Base-by-base conservation (phyloP, 2,329 filamentous ascomycete genomes). In the Ceratocystis colombiana region DNA sequence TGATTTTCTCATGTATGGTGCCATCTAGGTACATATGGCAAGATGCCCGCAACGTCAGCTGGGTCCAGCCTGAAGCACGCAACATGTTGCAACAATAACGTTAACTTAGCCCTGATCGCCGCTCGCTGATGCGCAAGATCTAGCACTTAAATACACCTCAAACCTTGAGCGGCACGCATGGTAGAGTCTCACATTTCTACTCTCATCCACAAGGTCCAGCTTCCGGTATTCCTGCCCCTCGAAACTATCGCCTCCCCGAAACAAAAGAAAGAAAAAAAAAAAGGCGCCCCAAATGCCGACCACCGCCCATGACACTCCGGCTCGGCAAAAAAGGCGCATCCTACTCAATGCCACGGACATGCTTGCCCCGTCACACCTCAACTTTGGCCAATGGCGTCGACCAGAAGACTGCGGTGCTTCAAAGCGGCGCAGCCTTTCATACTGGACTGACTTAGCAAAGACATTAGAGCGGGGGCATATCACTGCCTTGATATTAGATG, bases 331-430 rank as follows among this genome's bases (percentile, higher is more conserved):
- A 17, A 33, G 65, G 20, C 62, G 12, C 28, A 85, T 86, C 15
- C 71, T 86, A 5, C 75, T 87, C 61, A 87, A 86, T 75, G 84
- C 84, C 2, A 86, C 87, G 69, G 84, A 86, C 68, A 86, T 86
- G 83, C 83, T 79, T 1, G 86, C 84, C 0, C 78, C 86, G 5
- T 84, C 84, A 1, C 85, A 88, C 71, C 72, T 88, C 44, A 84
- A 82, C 0, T 84, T 84, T 0, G 85, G 85, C 0, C 84, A 87
- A 74, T 88, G 85, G 85, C 70, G 84, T 80, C 84, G 87, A 64
- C 84, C 85, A 0, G 76, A 74, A 17, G 84, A 88, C 71, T 80
- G 79, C 67, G 85, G 83, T 0, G 80, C 82, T 0, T 83, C 80
- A 0, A 88, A 88, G 68, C 22, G 62, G 20, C 77, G 83, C 30